Base-by-base conservation (phyloP, 192 early-diverging fungal species). In the Coemansia sp. region DNA sequence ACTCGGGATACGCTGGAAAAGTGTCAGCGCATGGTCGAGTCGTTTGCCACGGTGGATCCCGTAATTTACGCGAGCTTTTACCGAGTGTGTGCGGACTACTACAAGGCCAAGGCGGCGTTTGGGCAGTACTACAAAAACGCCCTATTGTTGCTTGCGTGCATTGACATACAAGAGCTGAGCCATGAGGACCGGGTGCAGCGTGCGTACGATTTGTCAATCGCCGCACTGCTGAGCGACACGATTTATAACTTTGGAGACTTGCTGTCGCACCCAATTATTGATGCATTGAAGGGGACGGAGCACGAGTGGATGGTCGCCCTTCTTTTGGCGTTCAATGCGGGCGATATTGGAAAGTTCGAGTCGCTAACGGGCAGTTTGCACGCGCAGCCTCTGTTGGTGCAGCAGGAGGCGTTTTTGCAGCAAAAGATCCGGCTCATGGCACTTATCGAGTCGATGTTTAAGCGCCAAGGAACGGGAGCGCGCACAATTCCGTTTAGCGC, bases 191-290 rank as follows among this genome's bases (percentile, higher is more conserved):
- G 89, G 57, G 80, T 82, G n/a, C 91, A 93, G 72, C 85, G 96
- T 29, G 97, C 96, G 10, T 90, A 92, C 68, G 95, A 98, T 65
- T 80, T 99, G 69, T 76, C 92, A 0, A 84, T 99, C 32, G 88
- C 92, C 4, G 97, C 96, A 3, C 70, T 99, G 43, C 83, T 99
- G 5, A 95, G 96, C 21, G 94, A 97, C 54, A 93, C 87, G 15
- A 91, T 99, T 45, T 99, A 99, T 83, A 98, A 98, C 83, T 99
- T 99, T 90, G 97, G 97, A 50, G 95, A 98, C 70, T 79, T 99
- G 82, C 89, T 98, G 80, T 84, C 80, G 49, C 68, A 56, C 47
- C 69, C 68, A 22, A 85, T 79, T 48, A 54, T 73, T 10, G 71
- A 79, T 9, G 49, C 67, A 32, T 52, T 79, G 49, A 84, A 83